Base-by-base conservation (phyloP, 441 rosid species). In the Theobroma grandiflorum region DNA sequence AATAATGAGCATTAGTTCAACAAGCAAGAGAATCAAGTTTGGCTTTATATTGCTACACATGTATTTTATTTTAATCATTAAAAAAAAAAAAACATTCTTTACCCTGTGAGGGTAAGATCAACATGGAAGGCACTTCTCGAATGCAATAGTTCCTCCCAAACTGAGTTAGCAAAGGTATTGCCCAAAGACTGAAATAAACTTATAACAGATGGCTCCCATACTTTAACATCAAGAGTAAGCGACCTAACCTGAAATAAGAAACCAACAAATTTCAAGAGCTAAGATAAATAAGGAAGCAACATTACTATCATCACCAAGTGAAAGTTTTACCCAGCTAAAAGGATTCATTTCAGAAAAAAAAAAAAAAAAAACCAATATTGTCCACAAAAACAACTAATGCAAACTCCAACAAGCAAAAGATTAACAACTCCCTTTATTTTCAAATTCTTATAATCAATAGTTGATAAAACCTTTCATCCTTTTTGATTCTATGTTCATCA, bases 161-260 rank as follows among this genome's bases (percentile, higher is more conserved):
- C 97, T 63, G 98, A 93, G 91, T 97, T 97, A 49, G 95, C 95
- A 70, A 91, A 97, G 66, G 95, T 88, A 82, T 97, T 97, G 53
- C 99, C 99, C 72, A 97, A 85, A 86, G 99, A 94, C 88, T 95
- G 99, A 87, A 97, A 97, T 91, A 97, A 90, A 80, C 87, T 86
- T 81, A 97, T 91, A 82, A 97, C 98, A 79, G 98, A 97, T 53
- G 98, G 98, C 85, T 97, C 99, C 99, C 99, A 97, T 72, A 90
- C 92, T 88, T 94, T 95, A 79, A 95, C 99, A 84, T 97, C 99
- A 49, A 97, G 99, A 3, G 99, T 97, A 73, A 97, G 98, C 53
- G 99, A 97, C 80, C 99, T 91, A 67, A 97, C 99, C 99, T 97
- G 93, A 82, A 85, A 77, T 78, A 75, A 55, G 66, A 52, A 78